Evolutionary conservation across 2,329 filamentous ascomycete genomes (phyloP).

Genomic region (Pseudogymnoascus sp.): DNA sequence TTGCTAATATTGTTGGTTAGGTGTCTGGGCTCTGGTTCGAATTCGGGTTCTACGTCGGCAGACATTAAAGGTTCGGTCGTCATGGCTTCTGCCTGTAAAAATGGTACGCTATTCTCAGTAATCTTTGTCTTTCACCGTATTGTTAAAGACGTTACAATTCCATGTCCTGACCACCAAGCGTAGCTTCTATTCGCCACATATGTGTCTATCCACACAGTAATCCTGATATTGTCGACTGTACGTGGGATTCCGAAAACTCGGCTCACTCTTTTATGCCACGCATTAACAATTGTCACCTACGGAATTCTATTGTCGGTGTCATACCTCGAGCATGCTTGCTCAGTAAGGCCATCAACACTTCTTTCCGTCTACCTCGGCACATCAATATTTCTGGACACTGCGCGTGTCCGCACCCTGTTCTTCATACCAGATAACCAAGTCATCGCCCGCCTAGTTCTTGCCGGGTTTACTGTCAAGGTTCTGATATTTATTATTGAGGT

Average conservation of each 20-base stretch:
- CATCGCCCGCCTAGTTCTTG: slow-evolving; percentile 25
- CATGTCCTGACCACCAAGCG: background rate
- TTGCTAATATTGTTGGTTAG: background rate
- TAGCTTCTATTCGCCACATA: background rate
- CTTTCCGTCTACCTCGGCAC: slow-evolving; percentile 35
- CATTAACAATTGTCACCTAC: background rate
- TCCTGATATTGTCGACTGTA: background rate
- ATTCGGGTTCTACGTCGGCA: background rate
- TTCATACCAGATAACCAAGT: slow-evolving; percentile 25
- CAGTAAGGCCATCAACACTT: slow-evolving; percentile 36
- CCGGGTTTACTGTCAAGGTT: slow-evolving; percentile 24
- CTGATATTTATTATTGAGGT: slow-evolving; percentile 33
- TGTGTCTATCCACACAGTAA: background rate
- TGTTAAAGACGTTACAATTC: background rate
- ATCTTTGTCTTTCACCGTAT: background rate
- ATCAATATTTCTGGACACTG: slow-evolving; percentile 37
- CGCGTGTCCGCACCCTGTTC: slow-evolving; percentile 37
- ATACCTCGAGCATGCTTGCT: slow-evolving; percentile 29
- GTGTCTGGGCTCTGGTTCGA: background rate
- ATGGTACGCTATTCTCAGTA: background rate
- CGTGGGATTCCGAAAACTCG: background rate
- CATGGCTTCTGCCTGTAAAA: background rate
- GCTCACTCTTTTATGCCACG: background rate
- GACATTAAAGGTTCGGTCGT: background rate
- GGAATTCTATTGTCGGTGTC: slow-evolving; percentile 22